Evolutionary conservation across 257 asterid species (phyloP).

Genomic region (Paraleonurus japonicus): DNA sequence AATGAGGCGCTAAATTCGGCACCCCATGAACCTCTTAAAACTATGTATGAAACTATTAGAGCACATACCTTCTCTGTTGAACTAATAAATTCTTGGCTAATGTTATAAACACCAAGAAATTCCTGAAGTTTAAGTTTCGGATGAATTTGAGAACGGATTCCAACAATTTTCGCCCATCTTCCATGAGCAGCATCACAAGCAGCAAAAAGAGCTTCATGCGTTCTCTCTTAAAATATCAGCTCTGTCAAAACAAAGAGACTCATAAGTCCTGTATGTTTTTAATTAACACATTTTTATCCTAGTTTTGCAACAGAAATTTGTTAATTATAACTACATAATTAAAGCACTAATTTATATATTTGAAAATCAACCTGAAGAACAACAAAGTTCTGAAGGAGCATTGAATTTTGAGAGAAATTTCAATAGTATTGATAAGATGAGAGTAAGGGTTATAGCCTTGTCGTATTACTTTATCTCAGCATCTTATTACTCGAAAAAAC

Average conservation of each 20-base stretch:
- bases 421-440: background rate
- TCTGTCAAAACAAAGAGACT: conserved; percentile 49
- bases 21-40: background rate
- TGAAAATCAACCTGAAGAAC: conserved; percentile 2
- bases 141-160: conserved; percentile 91
- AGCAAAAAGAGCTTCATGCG: conserved; percentile 93
- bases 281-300: background rate
- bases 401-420: background rate
- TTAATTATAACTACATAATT: background rate
- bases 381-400: conserved; percentile 1
- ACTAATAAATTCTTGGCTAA: conserved; percentile 85
- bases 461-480: background rate
- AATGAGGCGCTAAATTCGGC: background rate
- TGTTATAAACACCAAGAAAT: conserved; percentile 75
- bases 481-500: conserved; percentile 4
- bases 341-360: background rate
- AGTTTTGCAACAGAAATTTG: conserved; percentile 11
- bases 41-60: conserved; percentile 8
- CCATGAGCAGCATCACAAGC: conserved; percentile 99
- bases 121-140: conserved; percentile 82
- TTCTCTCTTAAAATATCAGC: conserved; percentile 94
- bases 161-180: conserved; percentile 98
- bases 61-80: conserved; percentile 82
- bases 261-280: background rate
- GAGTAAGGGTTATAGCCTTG: background rate